phyloP scores from a whole-genome alignment of 257 asterid species.

The Capsicum rhomboideum region DNA sequence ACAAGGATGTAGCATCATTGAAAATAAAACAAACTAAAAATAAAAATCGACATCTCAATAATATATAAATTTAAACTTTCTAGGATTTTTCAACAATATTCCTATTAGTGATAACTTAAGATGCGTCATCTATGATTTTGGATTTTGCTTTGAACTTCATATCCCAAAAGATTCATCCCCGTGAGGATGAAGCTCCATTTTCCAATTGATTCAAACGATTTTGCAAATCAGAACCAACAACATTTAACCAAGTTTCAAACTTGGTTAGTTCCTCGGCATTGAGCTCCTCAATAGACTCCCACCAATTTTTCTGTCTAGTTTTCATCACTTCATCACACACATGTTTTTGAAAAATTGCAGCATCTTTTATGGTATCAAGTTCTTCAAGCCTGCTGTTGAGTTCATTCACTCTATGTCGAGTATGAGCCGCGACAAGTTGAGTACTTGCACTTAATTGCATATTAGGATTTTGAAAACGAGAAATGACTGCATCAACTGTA shows the following conservation, averaged over 20 bases:
- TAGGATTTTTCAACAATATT: neutral
- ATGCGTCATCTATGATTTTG: neutral
- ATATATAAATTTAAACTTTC: neutral
- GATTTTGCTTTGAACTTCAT: neutral
- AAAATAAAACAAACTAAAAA: neutral
- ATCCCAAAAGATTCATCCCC: neutral
- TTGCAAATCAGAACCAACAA: neutral
- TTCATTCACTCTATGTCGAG: neutral
- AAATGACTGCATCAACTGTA: slow-evolving; percentile 7
- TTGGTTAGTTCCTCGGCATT: neutral
- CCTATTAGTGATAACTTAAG: neutral
- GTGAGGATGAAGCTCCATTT: neutral
- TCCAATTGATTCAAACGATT: neutral
- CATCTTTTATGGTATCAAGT: neutral
- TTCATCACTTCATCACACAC: neutral
- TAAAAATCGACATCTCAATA: neutral
- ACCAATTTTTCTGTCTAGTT: neutral
- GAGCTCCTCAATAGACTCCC: neutral
- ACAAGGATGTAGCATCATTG: neutral
- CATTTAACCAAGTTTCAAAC: neutral
- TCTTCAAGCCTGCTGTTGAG: neutral
- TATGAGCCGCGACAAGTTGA: neutral
- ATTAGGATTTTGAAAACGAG: neutral
- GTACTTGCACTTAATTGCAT: neutral
- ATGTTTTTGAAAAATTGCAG: neutral